Evolutionary conservation across 2,329 filamentous ascomycete genomes (phyloP).

Genomic region (Monilinia vaccinii-corymbosi): DNA sequence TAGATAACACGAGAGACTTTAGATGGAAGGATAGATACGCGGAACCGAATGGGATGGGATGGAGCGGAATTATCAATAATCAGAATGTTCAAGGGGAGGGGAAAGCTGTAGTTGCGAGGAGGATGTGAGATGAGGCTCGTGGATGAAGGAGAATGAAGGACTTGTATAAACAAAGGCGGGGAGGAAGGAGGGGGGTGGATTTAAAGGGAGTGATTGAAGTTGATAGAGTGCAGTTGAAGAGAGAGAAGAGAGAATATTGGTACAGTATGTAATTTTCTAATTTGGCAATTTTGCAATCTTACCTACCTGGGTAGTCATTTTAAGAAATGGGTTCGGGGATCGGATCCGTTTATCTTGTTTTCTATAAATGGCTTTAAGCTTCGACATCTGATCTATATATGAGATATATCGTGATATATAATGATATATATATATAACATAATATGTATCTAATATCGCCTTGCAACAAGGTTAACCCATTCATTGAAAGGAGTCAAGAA

Average conservation of each 20-base stretch:
- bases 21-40: not conserved
- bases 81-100: not conserved
- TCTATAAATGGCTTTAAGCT: not conserved
- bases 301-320: too few relatives aligned
- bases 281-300: too few relatives aligned
- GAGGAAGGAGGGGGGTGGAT: not conserved
- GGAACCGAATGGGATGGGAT: not conserved
- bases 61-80: not conserved
- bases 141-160: not conserved
- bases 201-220: too few relatives aligned
- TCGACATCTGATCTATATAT: too few relatives aligned
- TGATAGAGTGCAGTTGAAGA: too few relatives aligned
- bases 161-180: not conserved
- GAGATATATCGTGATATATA: too few relatives aligned
- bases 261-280: too few relatives aligned
- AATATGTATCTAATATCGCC: too few relatives aligned
- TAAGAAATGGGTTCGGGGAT: not conserved
- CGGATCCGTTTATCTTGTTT: not conserved
- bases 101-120: not conserved
- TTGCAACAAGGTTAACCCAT: not conserved
- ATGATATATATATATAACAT: too few relatives aligned
- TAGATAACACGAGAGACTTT: not conserved
- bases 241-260: too few relatives aligned
- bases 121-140: not conserved
- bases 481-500: not conserved